Evolutionary conservation across 148 eudicot species (phyloP).

Genomic region (Rhododendron molle): DNA sequence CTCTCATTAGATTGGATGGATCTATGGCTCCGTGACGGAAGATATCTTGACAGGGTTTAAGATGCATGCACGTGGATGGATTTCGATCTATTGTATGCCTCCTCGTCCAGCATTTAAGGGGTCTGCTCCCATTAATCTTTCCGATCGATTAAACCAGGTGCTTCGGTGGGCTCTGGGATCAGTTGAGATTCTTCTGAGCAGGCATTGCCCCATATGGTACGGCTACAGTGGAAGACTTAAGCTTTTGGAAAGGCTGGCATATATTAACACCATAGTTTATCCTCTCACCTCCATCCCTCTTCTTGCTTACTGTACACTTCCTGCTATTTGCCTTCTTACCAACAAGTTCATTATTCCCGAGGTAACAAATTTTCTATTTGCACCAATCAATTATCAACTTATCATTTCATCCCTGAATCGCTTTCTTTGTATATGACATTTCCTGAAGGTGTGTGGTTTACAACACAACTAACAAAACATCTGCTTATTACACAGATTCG

Average conservation of each 20-base stretch:
- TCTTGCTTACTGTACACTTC: constrained; percentile 64
- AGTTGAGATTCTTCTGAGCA: constrained; percentile 67
- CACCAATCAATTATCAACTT: neutral
- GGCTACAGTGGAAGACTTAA: constrained; percentile 56
- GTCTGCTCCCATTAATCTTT: constrained; percentile 77
- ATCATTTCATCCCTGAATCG: neutral
- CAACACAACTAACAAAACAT: neutral
- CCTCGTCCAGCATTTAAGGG: constrained; percentile 73
- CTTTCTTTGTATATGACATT: neutral
- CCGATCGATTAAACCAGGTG: constrained; percentile 78
- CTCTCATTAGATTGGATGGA: constrained; percentile 68
- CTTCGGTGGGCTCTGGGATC: constrained; percentile 83
- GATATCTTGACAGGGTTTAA: constrained; percentile 81
- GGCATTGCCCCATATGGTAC: constrained; percentile 81
- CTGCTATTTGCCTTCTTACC: constrained; percentile 69
- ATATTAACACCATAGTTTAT: constrained; percentile 61
- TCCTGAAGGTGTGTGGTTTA: neutral
- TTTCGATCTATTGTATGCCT: constrained; percentile 73
- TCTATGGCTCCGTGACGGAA: constrained; percentile 79
- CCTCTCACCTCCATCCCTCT: constrained; percentile 70
- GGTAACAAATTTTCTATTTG: constrained; percentile 30
- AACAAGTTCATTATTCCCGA: constrained; percentile 70
- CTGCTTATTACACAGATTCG: neutral
- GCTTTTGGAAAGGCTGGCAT: constrained; percentile 66
- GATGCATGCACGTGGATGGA: constrained; percentile 83